These are phyloP conservation scores for Rosa hybrid DNA, from an alignment of 331 rosid species.

Conservation along the genomic window DNA sequence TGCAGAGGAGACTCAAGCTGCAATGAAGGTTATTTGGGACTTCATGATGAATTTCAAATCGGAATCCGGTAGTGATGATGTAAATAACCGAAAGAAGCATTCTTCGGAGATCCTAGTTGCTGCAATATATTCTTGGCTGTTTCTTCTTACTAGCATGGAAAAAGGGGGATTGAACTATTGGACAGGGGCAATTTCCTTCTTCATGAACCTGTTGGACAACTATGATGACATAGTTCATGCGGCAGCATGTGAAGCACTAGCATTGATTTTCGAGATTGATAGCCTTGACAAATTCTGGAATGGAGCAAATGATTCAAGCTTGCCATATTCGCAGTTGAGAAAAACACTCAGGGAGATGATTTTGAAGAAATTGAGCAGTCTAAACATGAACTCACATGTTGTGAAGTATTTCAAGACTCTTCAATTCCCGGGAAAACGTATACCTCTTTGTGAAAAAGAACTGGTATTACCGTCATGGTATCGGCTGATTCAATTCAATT, in stretches of 20 bases:
- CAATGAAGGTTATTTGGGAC: constrained; percentile 2
- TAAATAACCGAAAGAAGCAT: background rate
- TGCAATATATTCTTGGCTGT: constrained; percentile 37
- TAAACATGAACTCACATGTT: background rate
- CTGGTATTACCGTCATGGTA: constrained; percentile 36
- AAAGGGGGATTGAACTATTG: constrained; percentile 31
- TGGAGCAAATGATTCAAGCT: constrained; percentile 7
- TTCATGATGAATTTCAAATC: background rate
- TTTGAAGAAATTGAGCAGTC: background rate
- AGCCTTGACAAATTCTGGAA: constrained; percentile 31
- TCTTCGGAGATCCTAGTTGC: constrained; percentile 12
- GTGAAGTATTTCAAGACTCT: background rate
- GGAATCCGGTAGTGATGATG: background rate
- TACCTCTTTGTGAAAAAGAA: constrained; percentile 13
- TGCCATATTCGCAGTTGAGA: background rate
- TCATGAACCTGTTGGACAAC: constrained; percentile 16
- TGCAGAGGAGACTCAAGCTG: background rate
- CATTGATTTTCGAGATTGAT: constrained; percentile 27
- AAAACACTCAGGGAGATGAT: background rate
- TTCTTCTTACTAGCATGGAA: constrained; percentile 31
- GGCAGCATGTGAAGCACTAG: constrained; percentile 32
- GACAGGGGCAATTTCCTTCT: constrained; percentile 34
- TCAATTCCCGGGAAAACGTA: constrained; percentile 7
- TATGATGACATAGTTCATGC: constrained; percentile 14
- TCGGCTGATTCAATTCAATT: constrained; percentile 26